Base-by-base conservation (phyloP, 2,329 filamentous ascomycete genomes). In the Aspergillus luchuensis region DNA sequence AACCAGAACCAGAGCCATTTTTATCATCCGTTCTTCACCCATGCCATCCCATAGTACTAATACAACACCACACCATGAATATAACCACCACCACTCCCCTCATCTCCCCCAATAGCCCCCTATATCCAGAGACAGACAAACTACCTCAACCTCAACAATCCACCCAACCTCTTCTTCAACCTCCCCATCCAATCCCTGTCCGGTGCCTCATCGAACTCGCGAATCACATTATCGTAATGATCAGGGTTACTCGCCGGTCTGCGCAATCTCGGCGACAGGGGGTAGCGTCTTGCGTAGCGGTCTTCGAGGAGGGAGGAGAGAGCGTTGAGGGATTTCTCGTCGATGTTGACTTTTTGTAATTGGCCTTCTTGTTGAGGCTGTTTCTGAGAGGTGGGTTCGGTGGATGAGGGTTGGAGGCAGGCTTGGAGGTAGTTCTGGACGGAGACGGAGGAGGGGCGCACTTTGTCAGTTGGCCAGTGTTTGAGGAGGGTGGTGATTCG, bases 261-360 rank as follows among this genome's bases (percentile, higher is more conserved):
- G 63, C 85, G 78, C 65, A 85, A 67, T 17, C 71, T 74, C 19
- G 76, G 68, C 1, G 82, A 73, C 2, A 84, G 63, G 2, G 82
- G 82, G 62, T 81, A 85, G 67, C 79, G 69, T 39, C 81, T 83
- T 50, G 73, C 76, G 67, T 86, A 87, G 52, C 83, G 76, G 69
- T 88, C 81, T 65, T 87, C 84, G 2, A 89, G 75, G n/a, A 89
- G 74, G 2, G 83, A 81, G 63, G 84, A 86, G 1, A 88, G 79
- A 4, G 84, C 85, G 66, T 87, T 87, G 57, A 86, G 68, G 21
- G 74, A 76, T n/a, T 74, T 62, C 69, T 76, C 67, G 57, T 73
- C 70, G 56, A 74, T 66, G 58, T 45, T 65, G 60, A 64, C 63
- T 43, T 57, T 51, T 41, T 63, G 49, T 59, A 48, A 65, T 36